phyloP scores from a whole-genome alignment of 2,329 filamentous ascomycete genomes.

The Alternaria angustiovoidea region DNA sequence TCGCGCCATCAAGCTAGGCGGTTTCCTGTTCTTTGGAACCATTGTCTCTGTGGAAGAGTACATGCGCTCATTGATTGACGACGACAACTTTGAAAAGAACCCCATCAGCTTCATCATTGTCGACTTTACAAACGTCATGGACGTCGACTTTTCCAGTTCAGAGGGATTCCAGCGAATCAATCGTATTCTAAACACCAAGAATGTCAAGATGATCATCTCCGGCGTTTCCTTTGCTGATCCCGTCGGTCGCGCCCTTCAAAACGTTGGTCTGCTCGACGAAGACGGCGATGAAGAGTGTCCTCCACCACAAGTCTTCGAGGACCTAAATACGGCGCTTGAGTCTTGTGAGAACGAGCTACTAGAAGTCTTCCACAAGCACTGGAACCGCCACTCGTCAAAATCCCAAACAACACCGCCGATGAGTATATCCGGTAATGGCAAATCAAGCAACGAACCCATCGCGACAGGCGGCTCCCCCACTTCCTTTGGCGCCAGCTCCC shows the following conservation, averaged over 20 bases:
- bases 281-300: conserved; percentile 67
- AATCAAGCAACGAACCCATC: conserved; percentile 20
- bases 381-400: conserved; percentile 45
- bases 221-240: conserved; percentile 79
- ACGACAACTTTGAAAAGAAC: conserved; percentile 76
- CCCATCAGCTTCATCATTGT: conserved; percentile 91
- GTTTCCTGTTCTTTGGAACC: conserved; percentile 98
- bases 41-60: conserved; percentile 94
- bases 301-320: conserved; percentile 74
- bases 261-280: conserved; percentile 81
- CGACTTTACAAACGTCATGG: conserved; percentile 87
- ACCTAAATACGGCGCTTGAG: conserved; percentile 92
- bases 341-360: conserved; percentile 94
- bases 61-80: conserved; percentile 82
- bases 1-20: conserved; percentile 87
- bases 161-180: conserved; percentile 95
- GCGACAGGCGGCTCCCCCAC: conserved; percentile 33
- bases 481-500: conserved; percentile 39
- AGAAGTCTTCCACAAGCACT: conserved; percentile 64
- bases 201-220: conserved; percentile 82
- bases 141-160: conserved; percentile 93
- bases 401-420: conserved; percentile 49
- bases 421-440: conserved; percentile 36
- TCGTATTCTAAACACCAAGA: conserved; percentile 77
- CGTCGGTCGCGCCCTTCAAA: conserved; percentile 79